Evolutionary conservation across 129 eudicot species (phyloP).

Genomic region (Erigeron canadensis): DNA sequence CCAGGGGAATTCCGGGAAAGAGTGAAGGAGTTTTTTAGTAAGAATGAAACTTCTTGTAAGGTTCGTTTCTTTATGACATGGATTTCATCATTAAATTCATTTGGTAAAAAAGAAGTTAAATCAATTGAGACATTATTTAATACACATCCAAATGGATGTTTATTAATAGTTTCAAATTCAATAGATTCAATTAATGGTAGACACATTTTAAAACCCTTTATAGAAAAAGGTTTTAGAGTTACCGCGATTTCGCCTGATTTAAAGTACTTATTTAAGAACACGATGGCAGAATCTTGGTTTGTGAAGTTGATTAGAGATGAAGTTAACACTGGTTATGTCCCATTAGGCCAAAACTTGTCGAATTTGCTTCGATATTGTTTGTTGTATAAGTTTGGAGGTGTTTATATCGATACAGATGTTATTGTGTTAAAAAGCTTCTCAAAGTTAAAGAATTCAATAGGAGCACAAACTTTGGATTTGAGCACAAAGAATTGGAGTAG

Average conservation of each 20-base stretch:
- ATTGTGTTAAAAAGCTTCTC: constrained; percentile 56
- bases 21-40: constrained; percentile 34
- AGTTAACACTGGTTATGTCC: constrained; percentile 59
- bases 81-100: constrained; percentile 73
- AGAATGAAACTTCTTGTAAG: constrained; percentile 58
- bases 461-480: constrained; percentile 75
- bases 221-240: constrained; percentile 52
- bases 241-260: constrained; percentile 76
- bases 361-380: constrained; percentile 78
- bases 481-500: constrained; percentile 70
- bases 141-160: constrained; percentile 77
- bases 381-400: constrained; percentile 85
- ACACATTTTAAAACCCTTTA: constrained; percentile 58
- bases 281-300: constrained; percentile 72
- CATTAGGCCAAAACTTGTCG: constrained; percentile 88
- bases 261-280: constrained; percentile 65
- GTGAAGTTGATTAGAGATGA: constrained; percentile 50
- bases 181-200: constrained; percentile 65
- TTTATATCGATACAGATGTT: constrained; percentile 83
- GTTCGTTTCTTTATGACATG: constrained; percentile 92
- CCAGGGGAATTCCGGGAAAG: constrained; percentile 31
- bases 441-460: constrained; percentile 62
- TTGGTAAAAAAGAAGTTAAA: constrained; percentile 56
- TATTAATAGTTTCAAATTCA: constrained; percentile 67
- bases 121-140: constrained; percentile 63